These are phyloP conservation scores for Carex cristatella DNA, from an alignment of 176 grass and related monocot genomes.

Conservation along the genomic window DNA sequence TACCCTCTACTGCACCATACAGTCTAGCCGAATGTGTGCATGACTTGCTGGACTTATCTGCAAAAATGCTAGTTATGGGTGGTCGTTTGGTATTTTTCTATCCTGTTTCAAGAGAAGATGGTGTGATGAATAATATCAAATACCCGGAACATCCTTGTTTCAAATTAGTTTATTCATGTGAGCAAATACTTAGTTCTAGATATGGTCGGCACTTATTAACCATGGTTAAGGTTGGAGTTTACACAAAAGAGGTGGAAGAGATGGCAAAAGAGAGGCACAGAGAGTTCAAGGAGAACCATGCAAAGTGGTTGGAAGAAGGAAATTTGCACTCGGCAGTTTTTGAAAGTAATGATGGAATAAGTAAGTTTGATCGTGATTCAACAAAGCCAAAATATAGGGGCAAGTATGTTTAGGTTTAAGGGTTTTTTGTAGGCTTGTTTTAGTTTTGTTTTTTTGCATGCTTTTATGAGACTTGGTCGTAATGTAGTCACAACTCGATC, in stretches of 20 bases:
- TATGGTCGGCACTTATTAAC: constrained; percentile 81
- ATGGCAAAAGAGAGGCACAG: constrained; percentile 36
- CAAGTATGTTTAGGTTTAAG: constrained; percentile 60
- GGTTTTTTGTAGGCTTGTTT: neutral
- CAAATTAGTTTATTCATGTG: constrained; percentile 53
- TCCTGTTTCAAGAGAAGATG: constrained; percentile 64
- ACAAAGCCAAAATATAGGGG: constrained; percentile 91
- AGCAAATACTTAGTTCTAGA: constrained; percentile 79
- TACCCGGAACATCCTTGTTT: constrained; percentile 88
- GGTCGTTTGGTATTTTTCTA: constrained; percentile 83
- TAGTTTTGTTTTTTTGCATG: neutral
- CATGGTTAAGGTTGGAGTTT: constrained; percentile 61
- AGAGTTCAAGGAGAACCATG: constrained; percentile 87
- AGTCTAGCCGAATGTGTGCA: constrained; percentile 78
- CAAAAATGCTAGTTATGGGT: constrained; percentile 72
- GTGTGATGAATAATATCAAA: neutral
- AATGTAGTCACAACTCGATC: neutral
- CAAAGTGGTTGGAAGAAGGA: constrained; percentile 87
- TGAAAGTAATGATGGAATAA: constrained; percentile 25
- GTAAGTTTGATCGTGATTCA: constrained; percentile 46
- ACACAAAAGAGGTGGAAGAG: constrained; percentile 48
- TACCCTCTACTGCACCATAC: constrained; percentile 80
- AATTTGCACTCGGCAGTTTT: constrained; percentile 79
- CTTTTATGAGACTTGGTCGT: neutral
- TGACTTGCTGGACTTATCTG: constrained; percentile 70